A percentile compares a stretch with the other conserved stretches of the same genome.
Conservation (phyloP, 129 eudicot species). For the Logfia minima region DNA sequence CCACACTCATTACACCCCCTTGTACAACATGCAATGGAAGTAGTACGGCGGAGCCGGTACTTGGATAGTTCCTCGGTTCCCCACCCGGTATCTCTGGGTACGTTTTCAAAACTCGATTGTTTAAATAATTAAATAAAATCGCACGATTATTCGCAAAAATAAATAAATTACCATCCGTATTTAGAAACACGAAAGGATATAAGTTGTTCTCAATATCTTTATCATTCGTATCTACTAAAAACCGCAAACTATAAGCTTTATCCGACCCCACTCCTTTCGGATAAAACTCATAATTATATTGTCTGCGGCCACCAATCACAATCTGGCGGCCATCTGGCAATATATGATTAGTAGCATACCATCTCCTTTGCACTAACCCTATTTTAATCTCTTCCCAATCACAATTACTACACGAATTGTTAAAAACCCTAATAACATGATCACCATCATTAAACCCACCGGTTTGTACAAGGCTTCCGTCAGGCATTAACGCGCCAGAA, state of each 20-base stretch:
- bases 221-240: slow-evolving; percentile 55
- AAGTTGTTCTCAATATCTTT: slow-evolving; percentile 52
- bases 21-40: slow-evolving; percentile 30
- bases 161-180: slow-evolving; percentile 66
- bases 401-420: slow-evolving; percentile 44
- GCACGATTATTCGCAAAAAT: slow-evolving; percentile 74
- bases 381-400: slow-evolving; percentile 60
- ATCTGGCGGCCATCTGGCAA: slow-evolving; percentile 72
- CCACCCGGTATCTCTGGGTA: slow-evolving; percentile 24
- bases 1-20: slow-evolving; percentile 6
- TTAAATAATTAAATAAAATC: slow-evolving; percentile 50
- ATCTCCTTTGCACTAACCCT: slow-evolving; percentile 43
- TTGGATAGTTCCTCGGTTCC: slow-evolving; percentile 37
- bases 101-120: slow-evolving; percentile 38
- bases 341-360: slow-evolving; percentile 79
- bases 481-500: slow-evolving; percentile 63
- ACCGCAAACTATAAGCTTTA: slow-evolving; percentile 37
- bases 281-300: slow-evolving; percentile 62
- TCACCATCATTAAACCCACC: slow-evolving; percentile 90
- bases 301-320: slow-evolving; percentile 70
- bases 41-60: slow-evolving; percentile 35
- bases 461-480: slow-evolving; percentile 63
- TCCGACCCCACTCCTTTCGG: slow-evolving; percentile 40
- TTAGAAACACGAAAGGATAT: slow-evolving; percentile 71
- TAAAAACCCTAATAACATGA: slow-evolving; percentile 41